Base-by-base conservation (phyloP, 306 rosid species). In the Glycine tomentella region DNA sequence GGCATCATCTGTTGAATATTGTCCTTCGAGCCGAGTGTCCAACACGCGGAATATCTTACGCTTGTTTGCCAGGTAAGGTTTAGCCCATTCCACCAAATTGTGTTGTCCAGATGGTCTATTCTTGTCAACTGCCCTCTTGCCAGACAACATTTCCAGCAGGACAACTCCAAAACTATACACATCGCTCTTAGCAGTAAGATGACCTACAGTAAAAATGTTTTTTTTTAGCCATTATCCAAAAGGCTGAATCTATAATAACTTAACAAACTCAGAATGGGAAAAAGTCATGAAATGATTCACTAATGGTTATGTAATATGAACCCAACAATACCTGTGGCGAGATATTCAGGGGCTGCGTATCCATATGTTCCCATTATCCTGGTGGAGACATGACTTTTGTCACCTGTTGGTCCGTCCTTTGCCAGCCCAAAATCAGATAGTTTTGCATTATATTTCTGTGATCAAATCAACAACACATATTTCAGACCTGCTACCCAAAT, bases 121-220 rank as follows among this genome's bases (percentile, higher is more conserved):
- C 89, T 87, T 89, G 82, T 91, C 91, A 20, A 89, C 68, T 11
- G 90, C 90, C 45, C 88, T 82, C 80, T 88, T 81, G 10, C 95
- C 95, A 0, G 92, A 89, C 58, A 91, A 59, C 90, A 91, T 80
- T 83, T 91, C 95, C 12, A 91, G 63, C 33, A 91, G 58, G 57
- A 91, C 92, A 33, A 91, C 95, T 67, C 95, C 95, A 67, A 82
- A 91, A 79, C 92, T 87, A 72, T 89, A 91, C 51, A 89, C 95
- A 76, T 89, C 92, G 46, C 91, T 89, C 67, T 74, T 86, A 2
- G 87, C 38, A 44, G 89, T 91, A 13, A 89, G 90, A 84, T 84
- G 92, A 76, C 95, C 92, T 91, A 58, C 64, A 52, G 4, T 14
- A 46, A 44, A 44, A 56, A 38, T n/a, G 66, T 25, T 38, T 51